Percentiles rank a stretch among this genome's conserved stretches.
These are phyloP conservation scores for Arthrobotrys sinensis DNA, from an alignment of 2,329 filamentous ascomycete species.

Conservation along the genomic window DNA sequence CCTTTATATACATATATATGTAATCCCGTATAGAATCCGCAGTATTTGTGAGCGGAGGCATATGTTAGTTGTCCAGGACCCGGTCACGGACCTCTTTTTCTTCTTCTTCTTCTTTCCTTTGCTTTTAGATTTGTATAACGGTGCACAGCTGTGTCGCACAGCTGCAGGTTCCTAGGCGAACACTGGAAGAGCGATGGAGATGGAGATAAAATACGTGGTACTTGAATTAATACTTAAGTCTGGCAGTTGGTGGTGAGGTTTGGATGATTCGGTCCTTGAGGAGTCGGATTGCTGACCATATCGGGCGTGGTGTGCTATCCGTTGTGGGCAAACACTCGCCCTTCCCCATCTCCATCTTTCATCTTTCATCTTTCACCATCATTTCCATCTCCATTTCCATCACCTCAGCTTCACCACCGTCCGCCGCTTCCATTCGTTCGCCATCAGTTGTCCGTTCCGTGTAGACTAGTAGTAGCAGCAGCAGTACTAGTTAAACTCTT, in stretches of 20 bases:
- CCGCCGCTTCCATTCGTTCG: neutral
- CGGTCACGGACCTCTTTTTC: no score
- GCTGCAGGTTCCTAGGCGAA: slow-evolving; percentile 7
- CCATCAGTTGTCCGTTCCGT: slow-evolving; percentile 35
- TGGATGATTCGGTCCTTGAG: neutral
- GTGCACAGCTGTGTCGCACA: slow-evolving; percentile 13
- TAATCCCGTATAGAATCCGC: slow-evolving; percentile 3
- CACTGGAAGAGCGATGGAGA: neutral
- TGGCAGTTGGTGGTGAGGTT: no score
- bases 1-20: neutral
- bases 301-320: no score
- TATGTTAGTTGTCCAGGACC: neutral
- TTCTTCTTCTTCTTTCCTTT: no score
- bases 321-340: neutral
- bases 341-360: neutral
- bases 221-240: no score
- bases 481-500: neutral
- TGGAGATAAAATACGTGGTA: no score
- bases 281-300: neutral
- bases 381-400: neutral
- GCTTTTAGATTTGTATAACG: slow-evolving; percentile 1
- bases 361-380: neutral
- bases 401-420: slow-evolving; percentile 1
- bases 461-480: neutral
- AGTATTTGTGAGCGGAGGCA: neutral